These are phyloP conservation scores for Monosporascus sp. DNA, from an alignment of 2,329 filamentous ascomycete species.

Conservation along the genomic window DNA sequence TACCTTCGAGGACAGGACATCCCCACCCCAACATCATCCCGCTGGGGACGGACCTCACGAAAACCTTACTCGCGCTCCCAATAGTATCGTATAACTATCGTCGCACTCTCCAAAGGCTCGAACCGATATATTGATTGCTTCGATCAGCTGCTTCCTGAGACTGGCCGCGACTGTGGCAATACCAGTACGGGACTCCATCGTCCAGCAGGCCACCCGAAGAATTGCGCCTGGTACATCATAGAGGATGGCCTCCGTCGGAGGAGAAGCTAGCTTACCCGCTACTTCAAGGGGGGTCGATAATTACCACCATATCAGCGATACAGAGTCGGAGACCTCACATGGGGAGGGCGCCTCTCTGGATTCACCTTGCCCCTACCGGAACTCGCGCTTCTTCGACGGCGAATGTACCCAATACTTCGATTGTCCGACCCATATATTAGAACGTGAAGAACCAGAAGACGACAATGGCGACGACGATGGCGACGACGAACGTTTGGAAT, in stretches of 20 bases:
- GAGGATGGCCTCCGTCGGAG: background rate
- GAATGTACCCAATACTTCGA: conserved; percentile 46
- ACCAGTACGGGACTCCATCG: background rate
- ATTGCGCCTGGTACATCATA: background rate
- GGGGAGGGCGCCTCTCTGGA: conserved; percentile 28
- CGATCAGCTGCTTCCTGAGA: too few relatives aligned
- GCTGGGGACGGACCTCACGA: too few relatives aligned
- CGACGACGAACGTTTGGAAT: conserved; percentile 4
- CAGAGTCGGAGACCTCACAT: conserved; percentile 34
- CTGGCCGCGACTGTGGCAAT: background rate
- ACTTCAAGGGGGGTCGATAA: conserved; percentile 2
- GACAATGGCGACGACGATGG: too few relatives aligned
- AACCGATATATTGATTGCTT: too few relatives aligned
- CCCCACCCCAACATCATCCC: too few relatives aligned
- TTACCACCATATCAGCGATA: conserved; percentile 8
- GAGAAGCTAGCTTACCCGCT: background rate
- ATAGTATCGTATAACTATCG: too few relatives aligned
- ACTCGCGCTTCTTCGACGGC: conserved; percentile 32
- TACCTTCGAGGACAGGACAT: too few relatives aligned
- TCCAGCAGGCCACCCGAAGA: background rate
- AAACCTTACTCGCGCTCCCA: too few relatives aligned
- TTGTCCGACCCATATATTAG: conserved; percentile 42
- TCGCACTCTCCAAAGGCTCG: too few relatives aligned
- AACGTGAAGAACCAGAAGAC: conserved; percentile 20
- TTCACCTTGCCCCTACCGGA: conserved; percentile 34